Base-by-base conservation (phyloP, 768 basidiomycete genomes). In the Pisolithus microcarpus region DNA sequence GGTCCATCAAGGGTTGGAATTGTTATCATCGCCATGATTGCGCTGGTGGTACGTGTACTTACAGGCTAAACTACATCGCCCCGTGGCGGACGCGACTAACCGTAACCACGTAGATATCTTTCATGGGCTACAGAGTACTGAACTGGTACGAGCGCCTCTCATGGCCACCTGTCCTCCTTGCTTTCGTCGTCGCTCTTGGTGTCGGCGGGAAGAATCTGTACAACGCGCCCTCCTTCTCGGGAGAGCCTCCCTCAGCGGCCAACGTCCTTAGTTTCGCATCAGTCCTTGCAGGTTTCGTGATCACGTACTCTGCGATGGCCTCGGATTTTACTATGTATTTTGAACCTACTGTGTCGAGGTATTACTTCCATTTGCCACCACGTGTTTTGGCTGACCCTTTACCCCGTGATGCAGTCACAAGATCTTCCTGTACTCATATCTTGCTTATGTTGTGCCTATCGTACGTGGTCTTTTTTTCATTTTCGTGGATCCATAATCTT, bases 241-340 rank as follows among this genome's bases (percentile, higher is more conserved):
- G 34, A 34, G 67, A 60, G 9, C 81, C 87, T 1, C 80, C 84
- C 1, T 77, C 80, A 2, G 78, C 79, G 0, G 53, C 66, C 0
- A 59, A 71, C 0, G 62, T 91, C 44, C 66, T 92, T 26, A 78
- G 75, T 37, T 92, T 87, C 49, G 82, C 76, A 1, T 79, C 82
- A 4, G 81, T 80, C 1, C 65, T 90, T 16, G 84, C 85, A 1
- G 90, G 88, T 0, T 91, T 86, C 55, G 75, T 81, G 2, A 73
- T 90, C 52, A 80, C 82, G 0, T 90, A 72, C 56, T 73, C 79
- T 2, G 64, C 76, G 0, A 62, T 87, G 53, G 76, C 78, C 16
- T 82, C 85, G 6, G 90, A 92, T 58, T 91, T 86, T 60, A 84
- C 86, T 6, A 81, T 73, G 48, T 91, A 91, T 64, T 84, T 79